A percentile compares a stretch with the other conserved stretches of the same genome.
Evolutionary conservation across 2,329 filamentous ascomycete species (phyloP).

Genomic region (Tolypocladium guangdongense): DNA sequence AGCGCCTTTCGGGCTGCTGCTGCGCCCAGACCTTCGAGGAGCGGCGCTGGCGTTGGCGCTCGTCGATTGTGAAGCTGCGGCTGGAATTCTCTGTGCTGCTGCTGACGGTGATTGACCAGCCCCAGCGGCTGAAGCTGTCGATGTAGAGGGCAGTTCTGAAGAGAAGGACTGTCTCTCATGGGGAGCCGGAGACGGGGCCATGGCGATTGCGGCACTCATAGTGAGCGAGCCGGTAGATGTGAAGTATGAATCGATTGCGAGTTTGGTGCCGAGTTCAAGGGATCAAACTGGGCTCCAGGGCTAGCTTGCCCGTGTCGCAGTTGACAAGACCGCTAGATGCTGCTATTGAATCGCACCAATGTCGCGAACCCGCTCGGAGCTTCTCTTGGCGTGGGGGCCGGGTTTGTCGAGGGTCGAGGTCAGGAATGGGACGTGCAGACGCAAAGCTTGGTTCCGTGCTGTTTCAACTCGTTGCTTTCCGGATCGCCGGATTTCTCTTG

Average conservation of each 20-base stretch:
- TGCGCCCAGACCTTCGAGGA: constrained; percentile 37
- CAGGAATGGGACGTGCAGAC: not conserved
- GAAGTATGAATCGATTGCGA: not conserved
- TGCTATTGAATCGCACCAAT: not conserved
- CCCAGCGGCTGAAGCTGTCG: constrained; percentile 18
- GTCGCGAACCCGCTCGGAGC: not conserved
- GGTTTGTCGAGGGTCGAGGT: not conserved
- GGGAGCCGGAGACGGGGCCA: constrained; percentile 57
- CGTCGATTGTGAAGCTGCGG: constrained; percentile 14
- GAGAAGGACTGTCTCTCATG: constrained; percentile 51
- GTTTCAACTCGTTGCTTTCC: not conserved
- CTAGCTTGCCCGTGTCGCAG: not conserved
- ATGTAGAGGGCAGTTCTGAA: constrained; percentile 34
- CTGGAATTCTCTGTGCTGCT: constrained; percentile 30
- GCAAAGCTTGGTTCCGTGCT: not conserved
- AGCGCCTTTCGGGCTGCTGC: constrained; percentile 40
- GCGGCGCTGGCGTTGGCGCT: constrained; percentile 26
- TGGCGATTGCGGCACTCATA: constrained; percentile 59
- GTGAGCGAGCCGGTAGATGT: constrained; percentile 21
- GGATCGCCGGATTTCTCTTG: not conserved
- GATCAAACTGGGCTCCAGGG: not conserved
- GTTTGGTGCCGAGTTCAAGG: not conserved
- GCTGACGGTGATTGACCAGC: constrained; percentile 26
- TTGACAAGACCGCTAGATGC: not conserved
- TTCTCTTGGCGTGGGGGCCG: not conserved